Evolutionary conservation across 495 filamentous ascomycete genomes (phyloP), one percentile per base, ranked within the genome.

Genomic region (Tuber magnatum): DNA sequence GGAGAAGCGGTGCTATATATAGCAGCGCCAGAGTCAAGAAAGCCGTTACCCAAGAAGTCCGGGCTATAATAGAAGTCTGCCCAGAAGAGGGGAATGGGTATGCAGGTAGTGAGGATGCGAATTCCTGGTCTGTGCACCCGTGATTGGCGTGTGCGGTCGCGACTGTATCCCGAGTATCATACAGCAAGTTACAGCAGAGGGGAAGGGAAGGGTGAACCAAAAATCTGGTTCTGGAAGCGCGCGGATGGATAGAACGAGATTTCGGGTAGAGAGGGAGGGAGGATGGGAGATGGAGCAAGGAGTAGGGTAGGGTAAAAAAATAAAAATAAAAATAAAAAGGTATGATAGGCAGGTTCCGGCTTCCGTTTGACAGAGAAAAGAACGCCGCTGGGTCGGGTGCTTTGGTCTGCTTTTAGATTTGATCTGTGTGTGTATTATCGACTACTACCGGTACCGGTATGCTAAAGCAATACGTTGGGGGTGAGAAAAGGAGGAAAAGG

Each of bases 221-320:
- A 51, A 51, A 51, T n/a, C 24, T 51, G 46, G 48, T 56, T 77
- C 70, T 77, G 77, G 77, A 79, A 79, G 77, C 77, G 77, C 77
- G 77, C 76, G 78, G 78, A 69, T 76, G 77, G 68, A 32, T 24
- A 9, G 46, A 20, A 24, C 14, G 69, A 24, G 69, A 44, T 41
- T 71, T 39, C 8, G 35, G 69, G 3, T 56, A 41, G 22, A 44
- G 41, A n/a, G 28, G 39, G 41, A n/a, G 48, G 65, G 69, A 38
- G 18, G 43, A 6, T 35, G 35, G 68, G 69, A 39, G 71, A 73
- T 56, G 44, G 48, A 56, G 24, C 5, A 56, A 28, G 51, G 41
- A 77, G n/a, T n/a, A n/a, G n/a, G 71, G 39, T 40, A 40, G 39
- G 39, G 39, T n/a, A n/a, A n/a, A n/a, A n/a, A n/a, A 68, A 39